phyloP scores from a whole-genome alignment of 352 stramenopile genomes.

The Thraustotheca clavata region DNA sequence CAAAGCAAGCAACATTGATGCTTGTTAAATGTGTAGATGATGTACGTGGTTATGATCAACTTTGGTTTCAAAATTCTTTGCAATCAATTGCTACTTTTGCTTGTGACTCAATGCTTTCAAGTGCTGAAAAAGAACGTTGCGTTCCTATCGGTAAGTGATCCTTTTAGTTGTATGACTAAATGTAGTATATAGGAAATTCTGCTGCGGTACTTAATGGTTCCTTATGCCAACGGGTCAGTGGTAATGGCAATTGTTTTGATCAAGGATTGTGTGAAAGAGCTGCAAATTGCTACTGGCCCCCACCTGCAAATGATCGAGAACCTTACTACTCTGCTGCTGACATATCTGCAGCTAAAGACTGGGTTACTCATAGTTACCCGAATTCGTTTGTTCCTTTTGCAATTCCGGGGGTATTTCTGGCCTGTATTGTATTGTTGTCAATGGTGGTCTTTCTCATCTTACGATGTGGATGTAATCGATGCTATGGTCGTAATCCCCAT shows the following conservation, averaged over 20 bases:
- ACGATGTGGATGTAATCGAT: constrained; percentile 70
- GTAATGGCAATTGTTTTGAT: constrained; percentile 40
- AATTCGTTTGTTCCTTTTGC: constrained; percentile 62
- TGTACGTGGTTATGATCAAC: background rate
- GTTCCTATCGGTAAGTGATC: background rate
- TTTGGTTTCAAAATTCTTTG: constrained; percentile 11
- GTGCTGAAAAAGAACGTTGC: constrained; percentile 13
- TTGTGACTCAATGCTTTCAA: constrained; percentile 1
- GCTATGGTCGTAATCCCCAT: constrained; percentile 52
- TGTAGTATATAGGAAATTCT: background rate
- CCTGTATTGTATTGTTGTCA: constrained; percentile 42
- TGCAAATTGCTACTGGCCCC: constrained; percentile 71
- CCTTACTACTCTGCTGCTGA: constrained; percentile 38
- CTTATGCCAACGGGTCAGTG: constrained; percentile 11
- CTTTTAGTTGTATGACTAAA: background rate
- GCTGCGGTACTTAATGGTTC: constrained; percentile 1
- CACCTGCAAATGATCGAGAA: constrained; percentile 30
- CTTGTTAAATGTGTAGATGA: background rate
- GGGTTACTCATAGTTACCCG: constrained; percentile 59
- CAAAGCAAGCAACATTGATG: background rate
- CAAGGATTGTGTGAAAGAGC: constrained; percentile 59
- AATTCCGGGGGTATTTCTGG: constrained; percentile 59
- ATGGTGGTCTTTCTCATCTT: constrained; percentile 58
- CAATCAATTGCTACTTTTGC: background rate
- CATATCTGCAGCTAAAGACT: constrained; percentile 44